Base-by-base conservation (phyloP, 208 protist species). In the Trypanosoma rangeli region DNA sequence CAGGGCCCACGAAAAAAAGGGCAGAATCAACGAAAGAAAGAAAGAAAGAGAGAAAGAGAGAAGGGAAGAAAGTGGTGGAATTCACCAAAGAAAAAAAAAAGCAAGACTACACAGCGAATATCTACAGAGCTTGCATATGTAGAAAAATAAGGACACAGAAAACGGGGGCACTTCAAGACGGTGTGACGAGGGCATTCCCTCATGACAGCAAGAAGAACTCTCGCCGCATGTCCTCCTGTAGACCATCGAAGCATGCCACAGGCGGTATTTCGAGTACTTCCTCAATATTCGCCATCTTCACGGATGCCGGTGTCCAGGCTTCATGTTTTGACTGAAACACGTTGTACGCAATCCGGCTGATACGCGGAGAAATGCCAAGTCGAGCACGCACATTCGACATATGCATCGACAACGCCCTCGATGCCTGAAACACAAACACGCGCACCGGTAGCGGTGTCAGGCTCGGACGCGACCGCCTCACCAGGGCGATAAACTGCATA, bases 401-500 rank as follows among this genome's bases (percentile, higher is more conserved):
- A 73, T 98, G 96, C 59, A 74, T 74, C 5, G 90, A 82, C 33
- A 97, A 33, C 8, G 74, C 84, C 44, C 67, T 70, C 1, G 75
- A 68, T 20, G 87, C 83, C 37, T 65, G 46, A 56, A 98, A 87
- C 31, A 66, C 31, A 58, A 97, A 94, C 55, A 96, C 82, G 37
- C 95, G 83, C 1, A 88, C 76, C 1, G 81, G 83, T 24, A 83
- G 56, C 3, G 69, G 33, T 16, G 26, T 50, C 15, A 1, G 15
- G 12, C 37, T 13, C 44, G 66, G 42, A n/a, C 26, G 15, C 2
- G 61, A 54, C 3, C 16, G 22, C 68, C 35, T 63, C 42, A 85
- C 90, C 12, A 96, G 31, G 16, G 74, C 52, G 18, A 97, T 76
- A 64, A 89, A 97, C 18, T 62, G 57, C 56, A 68, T 61, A 39